Conservation (phyloP, 176 grass and related monocot species). For the Dactylis glomerata region DNA sequence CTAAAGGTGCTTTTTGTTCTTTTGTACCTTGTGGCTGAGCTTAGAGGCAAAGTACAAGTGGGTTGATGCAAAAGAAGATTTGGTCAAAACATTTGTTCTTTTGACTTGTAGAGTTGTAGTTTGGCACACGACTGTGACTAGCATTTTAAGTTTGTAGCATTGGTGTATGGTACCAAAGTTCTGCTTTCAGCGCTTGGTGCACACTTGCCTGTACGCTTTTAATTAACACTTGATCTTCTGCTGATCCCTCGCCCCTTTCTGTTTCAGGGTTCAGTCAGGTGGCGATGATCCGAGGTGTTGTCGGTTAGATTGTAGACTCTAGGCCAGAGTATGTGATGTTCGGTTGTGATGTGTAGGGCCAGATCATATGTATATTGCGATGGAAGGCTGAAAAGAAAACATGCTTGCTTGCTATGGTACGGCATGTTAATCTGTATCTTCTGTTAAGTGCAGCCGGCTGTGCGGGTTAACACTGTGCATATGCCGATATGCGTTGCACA, state of each 20-base stretch:
- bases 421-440: not conserved
- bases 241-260: not conserved
- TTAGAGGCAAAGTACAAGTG: not conserved
- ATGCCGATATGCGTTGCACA: not conserved
- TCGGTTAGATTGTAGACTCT: not conserved
- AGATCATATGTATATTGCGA: not conserved
- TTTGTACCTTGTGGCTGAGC: conserved; percentile 16
- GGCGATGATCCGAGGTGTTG: not conserved
- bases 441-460: not conserved
- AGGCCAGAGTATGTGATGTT: not conserved
- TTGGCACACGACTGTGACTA: not conserved
- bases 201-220: not conserved
- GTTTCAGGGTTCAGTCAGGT: not conserved
- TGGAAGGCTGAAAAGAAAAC: not conserved
- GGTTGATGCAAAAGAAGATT: not conserved
- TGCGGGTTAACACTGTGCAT: not conserved
- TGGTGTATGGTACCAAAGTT: not conserved
- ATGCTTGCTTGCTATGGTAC: not conserved
- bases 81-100: not conserved
- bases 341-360: not conserved
- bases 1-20: conserved; percentile 11
- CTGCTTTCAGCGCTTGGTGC: not conserved
- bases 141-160: not conserved
- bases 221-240: not conserved
- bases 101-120: not conserved